Conservation (phyloP, 495 filamentous ascomycete species). For the Penicillium verhagenii region DNA sequence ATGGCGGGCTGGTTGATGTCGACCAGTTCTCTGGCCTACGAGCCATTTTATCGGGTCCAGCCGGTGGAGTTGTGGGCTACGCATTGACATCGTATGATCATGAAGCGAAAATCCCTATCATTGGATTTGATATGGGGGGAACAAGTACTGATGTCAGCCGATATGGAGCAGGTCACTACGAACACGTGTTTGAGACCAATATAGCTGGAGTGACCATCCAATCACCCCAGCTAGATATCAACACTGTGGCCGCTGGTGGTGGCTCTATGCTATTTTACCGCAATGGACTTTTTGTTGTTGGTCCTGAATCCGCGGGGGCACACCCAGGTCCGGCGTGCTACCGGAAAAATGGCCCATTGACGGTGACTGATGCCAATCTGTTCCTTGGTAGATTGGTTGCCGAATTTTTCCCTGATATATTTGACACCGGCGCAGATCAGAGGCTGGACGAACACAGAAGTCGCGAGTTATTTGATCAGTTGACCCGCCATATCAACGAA, state of each 20-base stretch:
- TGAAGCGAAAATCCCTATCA: constrained; percentile 75
- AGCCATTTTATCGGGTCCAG: constrained; percentile 55
- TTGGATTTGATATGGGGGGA: constrained; percentile 97
- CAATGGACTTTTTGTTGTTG: constrained; percentile 95
- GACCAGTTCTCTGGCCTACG: constrained; percentile 49
- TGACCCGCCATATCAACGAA: too few species aligned
- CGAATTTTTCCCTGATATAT: constrained; percentile 97
- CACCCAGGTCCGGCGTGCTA: constrained; percentile 95
- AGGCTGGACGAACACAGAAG: constrained; percentile 63
- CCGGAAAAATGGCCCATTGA: constrained; percentile 87
- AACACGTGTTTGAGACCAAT: constrained; percentile 97
- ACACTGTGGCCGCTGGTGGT: constrained; percentile 93
- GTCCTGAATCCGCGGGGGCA: constrained; percentile 88
- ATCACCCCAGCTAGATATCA: constrained; percentile 94
- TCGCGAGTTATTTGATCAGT: constrained; percentile 75
- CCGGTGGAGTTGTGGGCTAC: constrained; percentile 78
- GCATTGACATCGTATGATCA: constrained; percentile 83
- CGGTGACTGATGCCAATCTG: constrained; percentile 92
- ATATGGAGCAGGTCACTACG: constrained; percentile 89
- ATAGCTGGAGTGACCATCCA: constrained; percentile 95
- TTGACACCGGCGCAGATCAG: constrained; percentile 82
- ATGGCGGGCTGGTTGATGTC: constrained; percentile 49
- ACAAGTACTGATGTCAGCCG: constrained; percentile 94
- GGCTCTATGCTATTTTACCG: constrained; percentile 86
- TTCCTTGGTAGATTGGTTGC: constrained; percentile 85